Evolutionary conservation across 768 basidiomycete species (phyloP).

Genomic region (Terana coerulea): DNA sequence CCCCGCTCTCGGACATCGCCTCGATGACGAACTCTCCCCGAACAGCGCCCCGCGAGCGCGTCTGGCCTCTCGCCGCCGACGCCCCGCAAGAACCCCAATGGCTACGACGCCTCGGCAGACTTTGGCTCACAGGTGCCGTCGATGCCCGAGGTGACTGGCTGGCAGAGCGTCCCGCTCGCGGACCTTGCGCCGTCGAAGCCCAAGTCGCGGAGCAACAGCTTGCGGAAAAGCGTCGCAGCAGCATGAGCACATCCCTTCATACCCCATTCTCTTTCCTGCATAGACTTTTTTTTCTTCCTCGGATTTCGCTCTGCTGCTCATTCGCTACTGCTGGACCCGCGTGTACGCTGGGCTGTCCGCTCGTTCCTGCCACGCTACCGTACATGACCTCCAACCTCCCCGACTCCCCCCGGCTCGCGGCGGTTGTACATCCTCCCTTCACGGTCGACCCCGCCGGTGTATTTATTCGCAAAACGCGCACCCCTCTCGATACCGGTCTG

Average conservation of each 20-base stretch:
- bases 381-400: constrained; percentile 2
- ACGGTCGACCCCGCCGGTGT: background rate
- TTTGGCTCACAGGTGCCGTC: constrained; percentile 15
- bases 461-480: constrained; percentile 15
- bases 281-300: constrained; percentile 8
- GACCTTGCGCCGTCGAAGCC: constrained; percentile 22
- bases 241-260: background rate
- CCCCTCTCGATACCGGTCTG: constrained; percentile 12
- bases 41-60: constrained; percentile 10
- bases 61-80: constrained; percentile 12
- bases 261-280: background rate
- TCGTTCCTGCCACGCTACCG: constrained; percentile 5
- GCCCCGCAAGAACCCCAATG: constrained; percentile 26
- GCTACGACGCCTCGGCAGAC: constrained; percentile 18
- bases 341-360: constrained; percentile 3
- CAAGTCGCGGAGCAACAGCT: constrained; percentile 19
- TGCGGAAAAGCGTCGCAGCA: constrained; percentile 15
- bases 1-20: constrained; percentile 68
- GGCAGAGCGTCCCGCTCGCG: constrained; percentile 30
- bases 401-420: constrained; percentile 2
- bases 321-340: constrained; percentile 2
- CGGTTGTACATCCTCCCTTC: constrained; percentile 9
- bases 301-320: background rate
- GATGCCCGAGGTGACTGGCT: constrained; percentile 30
- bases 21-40: constrained; percentile 33